Evolutionary conservation across 257 asterid species (phyloP).

Genomic region (Vinca minor): DNA sequence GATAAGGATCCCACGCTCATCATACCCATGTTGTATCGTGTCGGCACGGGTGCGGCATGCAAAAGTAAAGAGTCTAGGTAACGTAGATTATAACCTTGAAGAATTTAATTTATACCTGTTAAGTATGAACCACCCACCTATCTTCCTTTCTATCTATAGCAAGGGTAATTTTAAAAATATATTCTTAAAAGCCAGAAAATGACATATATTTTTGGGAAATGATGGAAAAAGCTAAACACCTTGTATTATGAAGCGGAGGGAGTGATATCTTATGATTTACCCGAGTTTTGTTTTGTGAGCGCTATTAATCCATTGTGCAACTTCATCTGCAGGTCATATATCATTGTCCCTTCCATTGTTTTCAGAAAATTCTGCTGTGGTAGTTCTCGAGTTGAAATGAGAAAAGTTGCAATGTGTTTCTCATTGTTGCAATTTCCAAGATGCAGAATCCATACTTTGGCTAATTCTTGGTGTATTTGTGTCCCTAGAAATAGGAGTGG

Average conservation of each 20-base stretch:
- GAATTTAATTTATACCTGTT: too few species aligned
- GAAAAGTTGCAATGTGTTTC: constrained; percentile 67
- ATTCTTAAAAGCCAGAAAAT: too few species aligned
- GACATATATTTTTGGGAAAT: too few species aligned
- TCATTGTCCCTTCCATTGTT: constrained; percentile 5
- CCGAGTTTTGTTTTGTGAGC: not conserved
- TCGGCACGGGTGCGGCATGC: too few species aligned
- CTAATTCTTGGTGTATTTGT: constrained; percentile 56
- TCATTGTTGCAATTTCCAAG: constrained; percentile 62
- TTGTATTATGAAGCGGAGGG: not conserved
- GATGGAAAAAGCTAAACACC: too few species aligned
- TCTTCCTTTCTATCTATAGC: too few species aligned
- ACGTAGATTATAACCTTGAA: too few species aligned
- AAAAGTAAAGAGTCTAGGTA: too few species aligned
- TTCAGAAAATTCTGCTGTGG: constrained; percentile 10
- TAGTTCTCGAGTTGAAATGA: constrained; percentile 38
- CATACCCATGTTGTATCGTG: too few species aligned
- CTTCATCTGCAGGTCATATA: constrained; percentile 40
- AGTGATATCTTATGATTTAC: not conserved
- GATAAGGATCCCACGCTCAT: too few species aligned
- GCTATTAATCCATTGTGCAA: constrained; percentile 1
- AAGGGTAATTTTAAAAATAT: too few species aligned
- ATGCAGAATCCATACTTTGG: constrained; percentile 45
- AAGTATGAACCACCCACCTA: too few species aligned
- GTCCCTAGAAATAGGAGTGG: constrained; percentile 30